A percentile compares a stretch with the other conserved stretches of the same genome.
Evolutionary conservation across 331 rosid genomes (phyloP).

Genomic region (Arachis monticola): DNA sequence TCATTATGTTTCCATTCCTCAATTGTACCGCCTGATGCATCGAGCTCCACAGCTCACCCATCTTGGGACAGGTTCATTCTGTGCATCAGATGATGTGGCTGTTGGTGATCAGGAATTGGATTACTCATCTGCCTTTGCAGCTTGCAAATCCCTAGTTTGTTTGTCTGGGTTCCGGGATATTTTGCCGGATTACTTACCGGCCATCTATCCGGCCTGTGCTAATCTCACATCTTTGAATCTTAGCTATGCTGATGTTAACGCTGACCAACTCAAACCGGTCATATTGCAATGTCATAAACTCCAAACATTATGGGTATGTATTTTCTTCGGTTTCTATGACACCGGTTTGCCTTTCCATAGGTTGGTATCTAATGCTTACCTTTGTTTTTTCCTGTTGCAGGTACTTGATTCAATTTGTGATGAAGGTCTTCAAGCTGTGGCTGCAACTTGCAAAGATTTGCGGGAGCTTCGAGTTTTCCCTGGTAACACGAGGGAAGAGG

Average conservation of each 20-base stretch:
- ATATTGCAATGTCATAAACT: constrained; percentile 73
- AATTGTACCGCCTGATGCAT: constrained; percentile 60
- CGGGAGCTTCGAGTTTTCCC: constrained; percentile 88
- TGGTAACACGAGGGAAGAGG: constrained; percentile 53
- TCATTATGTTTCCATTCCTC: constrained; percentile 55
- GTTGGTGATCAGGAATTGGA: constrained; percentile 66
- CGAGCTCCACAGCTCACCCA: constrained; percentile 81
- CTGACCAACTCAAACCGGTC: constrained; percentile 68
- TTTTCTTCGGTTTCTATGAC: not conserved
- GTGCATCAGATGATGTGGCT: constrained; percentile 47
- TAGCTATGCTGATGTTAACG: constrained; percentile 69
- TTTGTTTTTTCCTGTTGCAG: constrained; percentile 47
- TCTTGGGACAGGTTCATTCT: constrained; percentile 75
- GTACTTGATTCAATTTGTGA: constrained; percentile 83
- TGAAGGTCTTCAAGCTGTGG: constrained; percentile 91
- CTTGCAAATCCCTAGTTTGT: constrained; percentile 77
- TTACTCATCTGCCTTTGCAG: constrained; percentile 58
- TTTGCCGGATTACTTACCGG: constrained; percentile 57
- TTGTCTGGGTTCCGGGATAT: constrained; percentile 82
- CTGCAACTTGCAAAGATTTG: constrained; percentile 76
- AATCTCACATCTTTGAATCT: constrained; percentile 77
- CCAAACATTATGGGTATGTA: constrained; percentile 72
- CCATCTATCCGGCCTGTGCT: constrained; percentile 68
- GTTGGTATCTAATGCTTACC: constrained; percentile 27
- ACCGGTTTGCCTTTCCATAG: not conserved